phyloP scores from a whole-genome alignment of 2,329 filamentous ascomycete genomes.

The Fusarium musae region DNA sequence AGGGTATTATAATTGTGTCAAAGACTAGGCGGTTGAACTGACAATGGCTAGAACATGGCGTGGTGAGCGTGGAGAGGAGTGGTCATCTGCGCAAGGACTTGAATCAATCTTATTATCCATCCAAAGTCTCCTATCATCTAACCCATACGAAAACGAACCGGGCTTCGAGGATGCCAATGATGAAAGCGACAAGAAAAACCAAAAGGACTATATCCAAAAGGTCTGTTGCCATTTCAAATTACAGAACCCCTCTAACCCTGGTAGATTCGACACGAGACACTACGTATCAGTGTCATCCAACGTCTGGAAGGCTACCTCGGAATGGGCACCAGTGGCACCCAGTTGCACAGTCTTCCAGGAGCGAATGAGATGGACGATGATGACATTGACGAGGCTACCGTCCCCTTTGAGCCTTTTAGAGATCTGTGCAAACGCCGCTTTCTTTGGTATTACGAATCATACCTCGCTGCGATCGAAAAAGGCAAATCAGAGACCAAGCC shows the following conservation, averaged over 20 bases:
- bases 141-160: conserved; percentile 96
- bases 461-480: conserved; percentile 75
- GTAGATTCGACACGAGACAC: conserved; percentile 89
- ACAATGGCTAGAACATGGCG: conserved; percentile 83
- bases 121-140: conserved; percentile 92
- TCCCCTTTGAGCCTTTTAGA: conserved; percentile 85
- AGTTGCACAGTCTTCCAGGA: conserved; percentile 41
- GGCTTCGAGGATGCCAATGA: conserved; percentile 84
- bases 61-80: conserved; percentile 89
- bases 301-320: conserved; percentile 83
- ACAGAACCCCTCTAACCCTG: conserved; percentile 15
- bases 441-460: conserved; percentile 95
- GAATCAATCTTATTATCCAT: conserved; percentile 96
- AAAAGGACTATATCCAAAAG: conserved; percentile 82
- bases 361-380: conserved; percentile 57
- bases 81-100: conserved; percentile 94
- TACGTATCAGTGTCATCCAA: conserved; percentile 87
- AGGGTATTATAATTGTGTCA: conserved; percentile 65
- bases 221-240: conserved; percentile 54
- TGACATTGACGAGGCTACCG: conserved; percentile 63
- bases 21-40: conserved; percentile 2
- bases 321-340: conserved; percentile 65
- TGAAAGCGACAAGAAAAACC: conserved; percentile 75
- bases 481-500: conserved; percentile 72
- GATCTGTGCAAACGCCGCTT: conserved; percentile 93